These are phyloP conservation scores for Kregervanrija delftensis DNA, from an alignment of 805 yeast species.

Conservation along the genomic window DNA sequence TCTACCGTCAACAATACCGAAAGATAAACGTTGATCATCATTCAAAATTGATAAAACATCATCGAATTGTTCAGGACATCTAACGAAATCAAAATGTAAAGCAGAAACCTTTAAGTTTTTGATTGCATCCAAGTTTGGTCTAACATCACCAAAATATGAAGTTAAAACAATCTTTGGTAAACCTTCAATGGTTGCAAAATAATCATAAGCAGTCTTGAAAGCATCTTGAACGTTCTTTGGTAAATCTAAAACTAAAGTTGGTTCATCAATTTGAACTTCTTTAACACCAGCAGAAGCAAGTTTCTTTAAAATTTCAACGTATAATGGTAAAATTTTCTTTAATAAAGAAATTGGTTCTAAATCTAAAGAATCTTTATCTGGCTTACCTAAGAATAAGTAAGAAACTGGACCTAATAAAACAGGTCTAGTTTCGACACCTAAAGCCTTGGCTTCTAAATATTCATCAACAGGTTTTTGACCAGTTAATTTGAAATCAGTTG, in stretches of 20 bases:
- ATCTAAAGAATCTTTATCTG: conserved; percentile 96
- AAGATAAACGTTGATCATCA: conserved; percentile 76
- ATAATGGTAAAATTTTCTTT: conserved; percentile 87
- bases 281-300: conserved; percentile 93
- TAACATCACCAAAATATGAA: conserved; percentile 96
- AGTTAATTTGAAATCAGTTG: conserved; percentile 92
- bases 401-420: conserved; percentile 96
- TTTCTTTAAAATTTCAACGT: conserved; percentile 81
- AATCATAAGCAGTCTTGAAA: conserved; percentile 81
- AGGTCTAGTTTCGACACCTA: conserved; percentile 96
- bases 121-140: conserved; percentile 90
- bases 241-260: conserved; percentile 89
- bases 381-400: conserved; percentile 90
- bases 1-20: conserved; percentile 98
- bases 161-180: conserved; percentile 78
- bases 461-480: conserved; percentile 96
- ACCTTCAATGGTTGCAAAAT: conserved; percentile 57
- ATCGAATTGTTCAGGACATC: conserved; percentile 94
- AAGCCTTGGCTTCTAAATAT: conserved; percentile 94
- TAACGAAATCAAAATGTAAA: conserved; percentile 93
- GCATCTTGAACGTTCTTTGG: conserved; percentile 78
- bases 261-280: conserved; percentile 96
- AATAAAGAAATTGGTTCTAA: conserved; percentile 87
- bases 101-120: conserved; percentile 89
- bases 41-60: conserved; percentile 63